Conservation (phyloP, 2,329 filamentous ascomycete species). For the Trematosphaeria pertusa region DNA sequence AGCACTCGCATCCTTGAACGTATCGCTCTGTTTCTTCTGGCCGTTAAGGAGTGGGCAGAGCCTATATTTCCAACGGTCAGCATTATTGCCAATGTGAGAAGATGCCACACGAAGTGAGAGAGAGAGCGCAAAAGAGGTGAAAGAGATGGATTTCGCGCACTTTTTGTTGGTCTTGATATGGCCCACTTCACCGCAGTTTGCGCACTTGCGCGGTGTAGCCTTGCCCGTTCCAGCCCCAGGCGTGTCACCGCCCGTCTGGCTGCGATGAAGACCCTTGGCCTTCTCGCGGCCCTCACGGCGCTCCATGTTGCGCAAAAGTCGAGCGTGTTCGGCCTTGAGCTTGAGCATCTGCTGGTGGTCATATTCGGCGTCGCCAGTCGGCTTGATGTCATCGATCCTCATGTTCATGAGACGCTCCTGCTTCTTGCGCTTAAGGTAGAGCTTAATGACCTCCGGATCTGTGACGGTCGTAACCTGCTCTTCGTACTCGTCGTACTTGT, state of each 20-base stretch:
- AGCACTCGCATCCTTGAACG: conserved; percentile 43
- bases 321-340: conserved; percentile 77
- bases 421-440: conserved; percentile 82
- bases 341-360: conserved; percentile 68
- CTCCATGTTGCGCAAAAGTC: conserved; percentile 90
- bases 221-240: conserved; percentile 55
- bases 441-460: conserved; percentile 85
- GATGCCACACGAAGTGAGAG: not conserved
- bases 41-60: conserved; percentile 49
- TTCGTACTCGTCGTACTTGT: conserved; percentile 69
- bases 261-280: conserved; percentile 69
- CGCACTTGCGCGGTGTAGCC: conserved; percentile 81
- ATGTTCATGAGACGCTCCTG: conserved; percentile 74
- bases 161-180: conserved; percentile 99
- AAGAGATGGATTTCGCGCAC: conserved; percentile 53
- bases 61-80: conserved; percentile 31
- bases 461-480: conserved; percentile 68
- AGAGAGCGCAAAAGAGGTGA: not conserved
- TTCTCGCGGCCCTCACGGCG: conserved; percentile 89
- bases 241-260: conserved; percentile 51
- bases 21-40: conserved; percentile 47
- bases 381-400: conserved; percentile 70
- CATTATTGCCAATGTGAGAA: not conserved
- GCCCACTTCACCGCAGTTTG: conserved; percentile 94
- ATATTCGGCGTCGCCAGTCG: conserved; percentile 71